A percentile compares a stretch with the other conserved stretches of the same genome.
phyloP scores from a whole-genome alignment of 495 filamentous ascomycete species.

The Geoglossum glabrum region DNA sequence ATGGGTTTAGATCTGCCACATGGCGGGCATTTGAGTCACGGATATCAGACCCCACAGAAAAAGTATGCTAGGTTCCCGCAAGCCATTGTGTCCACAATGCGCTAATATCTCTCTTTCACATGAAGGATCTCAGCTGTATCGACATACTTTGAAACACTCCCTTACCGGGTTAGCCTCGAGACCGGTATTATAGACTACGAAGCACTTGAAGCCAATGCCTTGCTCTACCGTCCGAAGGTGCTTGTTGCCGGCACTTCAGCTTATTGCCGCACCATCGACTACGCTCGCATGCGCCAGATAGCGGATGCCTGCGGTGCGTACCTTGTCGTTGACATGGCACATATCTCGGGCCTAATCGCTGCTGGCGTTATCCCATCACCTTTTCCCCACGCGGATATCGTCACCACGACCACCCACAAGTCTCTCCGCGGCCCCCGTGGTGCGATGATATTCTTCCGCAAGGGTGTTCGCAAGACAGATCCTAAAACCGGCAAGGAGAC shows the following conservation, averaged over 20 bases:
- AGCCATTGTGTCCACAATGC: not conserved
- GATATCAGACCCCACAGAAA: slow-evolving; percentile 80
- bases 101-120: not conserved
- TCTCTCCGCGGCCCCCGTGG: slow-evolving; percentile 94
- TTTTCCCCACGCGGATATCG: slow-evolving; percentile 85
- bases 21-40: slow-evolving; percentile 93
- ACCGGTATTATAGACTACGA: slow-evolving; percentile 98
- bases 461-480: slow-evolving; percentile 75
- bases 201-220: slow-evolving; percentile 71
- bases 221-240: slow-evolving; percentile 87
- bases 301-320: slow-evolving; percentile 87
- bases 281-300: slow-evolving; percentile 89
- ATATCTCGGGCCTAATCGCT: slow-evolving; percentile 92
- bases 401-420: slow-evolving; percentile 99
- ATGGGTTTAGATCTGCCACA: slow-evolving; percentile 98
- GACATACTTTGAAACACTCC: slow-evolving; percentile 89
- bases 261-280: slow-evolving; percentile 97
- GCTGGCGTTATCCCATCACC: slow-evolving; percentile 86
- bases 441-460: slow-evolving; percentile 99
- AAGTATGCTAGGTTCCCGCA: slow-evolving; percentile 39
- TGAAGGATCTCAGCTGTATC: slow-evolving; percentile 74
- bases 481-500: slow-evolving; percentile 79
- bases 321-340: slow-evolving; percentile 93
- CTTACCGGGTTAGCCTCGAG: slow-evolving; percentile 73
- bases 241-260: slow-evolving; percentile 95